Base-by-base conservation (phyloP, 441 rosid genomes). In the Jatropha podagrica region DNA sequence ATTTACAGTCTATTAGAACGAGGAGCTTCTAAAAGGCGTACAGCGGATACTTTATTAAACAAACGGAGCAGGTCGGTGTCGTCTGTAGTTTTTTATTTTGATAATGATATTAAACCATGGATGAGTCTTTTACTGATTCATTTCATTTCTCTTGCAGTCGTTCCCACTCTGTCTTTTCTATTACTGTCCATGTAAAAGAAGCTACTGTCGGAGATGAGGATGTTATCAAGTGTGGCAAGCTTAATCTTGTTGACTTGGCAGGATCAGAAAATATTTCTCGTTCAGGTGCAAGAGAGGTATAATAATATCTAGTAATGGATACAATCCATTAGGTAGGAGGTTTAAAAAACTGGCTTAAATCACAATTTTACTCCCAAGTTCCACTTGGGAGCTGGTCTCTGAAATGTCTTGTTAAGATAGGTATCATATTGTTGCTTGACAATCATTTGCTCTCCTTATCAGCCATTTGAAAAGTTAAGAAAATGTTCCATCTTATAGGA, bases 211-310 rank as follows among this genome's bases (percentile, higher is more conserved):
- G 92, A 72, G 98, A 90, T 27, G 97, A 91, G 71, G 98, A 95
- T 73, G 75, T 95, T 40, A 92, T 95, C 64, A 95, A 95, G 83
- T 95, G 99, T 71, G 98, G 98, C 56, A 95, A 93, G 88, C 98
- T 95, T 79, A 90, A 93, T 80, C 97, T 95, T 79, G 99, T 95
- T 78, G 99, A 95, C 89, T 81, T 95, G 87, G 99, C 99, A 18
- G 99, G 99, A 58, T 95, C 99, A 17, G 99, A 95, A 78, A 95
- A 95, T 72, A 92, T 95, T 74, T 89, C 91, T 48, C 91, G 97
- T 11, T 93, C 96, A 11, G 99, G 97, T 74, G 88, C 97, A 73
- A 80, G 97, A 71, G 99, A 91, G 91, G 94, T 88, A 76, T 20
- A 60, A 55, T 18, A 18, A 69, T 27, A 17, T 56, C 26, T 56